Conservation (phyloP, 163 green algal species). For the Botryococcus braunii region DNA sequence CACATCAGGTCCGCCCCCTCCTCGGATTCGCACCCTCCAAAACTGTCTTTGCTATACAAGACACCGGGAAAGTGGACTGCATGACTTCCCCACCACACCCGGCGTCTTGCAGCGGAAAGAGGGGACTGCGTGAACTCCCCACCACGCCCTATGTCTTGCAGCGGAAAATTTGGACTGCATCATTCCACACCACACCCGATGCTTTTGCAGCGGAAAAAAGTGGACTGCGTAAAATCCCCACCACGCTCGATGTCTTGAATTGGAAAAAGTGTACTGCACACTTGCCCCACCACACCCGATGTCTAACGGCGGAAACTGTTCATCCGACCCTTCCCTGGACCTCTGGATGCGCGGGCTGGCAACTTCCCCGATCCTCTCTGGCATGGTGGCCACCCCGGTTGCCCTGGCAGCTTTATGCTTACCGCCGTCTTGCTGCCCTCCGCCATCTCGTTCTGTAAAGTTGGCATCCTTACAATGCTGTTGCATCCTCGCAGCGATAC, state of each 20-base stretch:
- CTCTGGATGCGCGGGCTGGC: conserved; percentile 2
- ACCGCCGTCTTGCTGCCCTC: too few relatives aligned
- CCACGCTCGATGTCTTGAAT: neutral
- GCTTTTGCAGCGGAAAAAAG: neutral
- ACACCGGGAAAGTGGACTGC: neutral
- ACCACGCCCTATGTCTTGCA: neutral
- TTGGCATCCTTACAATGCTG: too few relatives aligned
- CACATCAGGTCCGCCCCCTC: conserved; percentile 18
- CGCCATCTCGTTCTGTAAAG: too few relatives aligned
- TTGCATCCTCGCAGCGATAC: too few relatives aligned
- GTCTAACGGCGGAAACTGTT: too few relatives aligned
- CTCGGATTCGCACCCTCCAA: neutral
- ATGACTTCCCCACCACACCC: neutral
- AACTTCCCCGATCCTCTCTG: neutral
- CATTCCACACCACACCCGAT: neutral
- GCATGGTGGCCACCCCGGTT: too few relatives aligned
- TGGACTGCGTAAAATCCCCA: neutral
- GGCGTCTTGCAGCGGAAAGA: neutral
- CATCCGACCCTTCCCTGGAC: neutral
- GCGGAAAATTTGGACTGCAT: neutral
- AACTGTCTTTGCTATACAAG: neutral
- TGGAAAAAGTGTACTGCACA: neutral
- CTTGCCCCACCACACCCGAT: neutral
- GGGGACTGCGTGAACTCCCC: neutral
- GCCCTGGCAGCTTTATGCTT: too few relatives aligned